phyloP scores from a whole-genome alignment of 2,329 filamentous ascomycete genomes.

The Colletotrichum abscissum region DNA sequence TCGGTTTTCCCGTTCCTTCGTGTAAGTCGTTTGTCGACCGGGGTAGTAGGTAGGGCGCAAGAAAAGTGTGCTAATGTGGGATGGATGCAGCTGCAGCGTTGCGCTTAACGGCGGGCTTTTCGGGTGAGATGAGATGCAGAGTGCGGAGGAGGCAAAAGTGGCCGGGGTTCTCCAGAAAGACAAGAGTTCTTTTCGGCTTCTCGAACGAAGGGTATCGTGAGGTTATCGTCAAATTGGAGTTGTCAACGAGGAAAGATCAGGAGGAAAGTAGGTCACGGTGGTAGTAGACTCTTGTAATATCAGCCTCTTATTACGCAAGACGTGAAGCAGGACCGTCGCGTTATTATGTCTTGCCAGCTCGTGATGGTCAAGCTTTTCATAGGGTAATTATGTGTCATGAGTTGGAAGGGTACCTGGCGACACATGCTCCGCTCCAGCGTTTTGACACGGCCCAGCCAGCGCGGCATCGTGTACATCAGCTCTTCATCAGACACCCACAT shows the following conservation, averaged over 20 bases:
- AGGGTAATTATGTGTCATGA: conserved; percentile 51
- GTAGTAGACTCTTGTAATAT: conserved; percentile 10
- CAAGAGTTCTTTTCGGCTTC: neutral
- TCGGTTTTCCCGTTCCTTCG: neutral
- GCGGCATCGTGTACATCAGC: neutral
- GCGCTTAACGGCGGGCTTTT: conserved; percentile 14
- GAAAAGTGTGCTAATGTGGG: neutral
- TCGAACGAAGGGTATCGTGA: neutral
- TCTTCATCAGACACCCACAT: neutral
- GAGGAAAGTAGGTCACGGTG: neutral
- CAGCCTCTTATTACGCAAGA: neutral
- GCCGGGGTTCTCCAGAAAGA: neutral
- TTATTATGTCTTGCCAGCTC: conserved; percentile 39
- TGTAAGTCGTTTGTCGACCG: neutral
- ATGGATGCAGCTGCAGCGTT: neutral
- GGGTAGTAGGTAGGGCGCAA: neutral
- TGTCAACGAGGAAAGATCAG: neutral
- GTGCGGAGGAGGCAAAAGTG: neutral
- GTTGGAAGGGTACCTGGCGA: conserved; percentile 31
- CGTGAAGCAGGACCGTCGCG: conserved; percentile 19
- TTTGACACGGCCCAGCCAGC: conserved; percentile 20
- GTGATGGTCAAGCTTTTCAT: conserved; percentile 45
- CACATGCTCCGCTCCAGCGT: conserved; percentile 33
- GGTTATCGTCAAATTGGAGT: conserved; percentile 10
- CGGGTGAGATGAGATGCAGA: conserved; percentile 10